Conservation (phyloP, 23 red algal genomes). For the Gracilaria domingensis region DNA sequence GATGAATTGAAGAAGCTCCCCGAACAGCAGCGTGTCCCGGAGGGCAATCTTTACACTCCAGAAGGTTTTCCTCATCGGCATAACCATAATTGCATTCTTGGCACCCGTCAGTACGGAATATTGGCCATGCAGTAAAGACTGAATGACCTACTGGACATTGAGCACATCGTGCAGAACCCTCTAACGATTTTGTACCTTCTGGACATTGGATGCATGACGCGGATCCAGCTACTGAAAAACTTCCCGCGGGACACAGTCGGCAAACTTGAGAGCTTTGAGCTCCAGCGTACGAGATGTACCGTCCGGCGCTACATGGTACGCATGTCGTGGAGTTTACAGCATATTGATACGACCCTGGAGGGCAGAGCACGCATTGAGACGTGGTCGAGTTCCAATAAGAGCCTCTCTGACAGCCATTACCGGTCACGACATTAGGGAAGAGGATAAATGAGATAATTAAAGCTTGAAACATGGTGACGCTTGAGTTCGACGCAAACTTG, state of each 20-base stretch:
- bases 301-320: background rate
- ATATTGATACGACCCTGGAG: slow-evolving; percentile 4
- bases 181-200: background rate
- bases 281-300: background rate
- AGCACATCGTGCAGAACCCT: background rate
- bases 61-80: slow-evolving; percentile 24
- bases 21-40: background rate
- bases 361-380: background rate
- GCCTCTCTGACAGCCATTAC: slow-evolving; percentile 19
- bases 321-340: background rate
- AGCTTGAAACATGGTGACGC: too few relatives aligned
- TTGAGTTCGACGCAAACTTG: too few relatives aligned
- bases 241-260: background rate
- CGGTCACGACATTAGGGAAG: too few relatives aligned
- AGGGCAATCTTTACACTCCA: slow-evolving; percentile 15
- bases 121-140: background rate
- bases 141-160: background rate
- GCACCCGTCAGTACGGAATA: background rate
- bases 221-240: background rate
- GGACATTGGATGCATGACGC: background rate
- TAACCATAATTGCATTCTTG: background rate
- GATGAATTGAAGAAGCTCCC: slow-evolving; percentile 12
- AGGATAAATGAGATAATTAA: too few relatives aligned
- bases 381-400: background rate
- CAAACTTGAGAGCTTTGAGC: background rate